A percentile compares a stretch with the other conserved stretches of the same genome.
phyloP scores from a whole-genome alignment of 176 grass and related monocot species.

The Pontederia paniculata region DNA sequence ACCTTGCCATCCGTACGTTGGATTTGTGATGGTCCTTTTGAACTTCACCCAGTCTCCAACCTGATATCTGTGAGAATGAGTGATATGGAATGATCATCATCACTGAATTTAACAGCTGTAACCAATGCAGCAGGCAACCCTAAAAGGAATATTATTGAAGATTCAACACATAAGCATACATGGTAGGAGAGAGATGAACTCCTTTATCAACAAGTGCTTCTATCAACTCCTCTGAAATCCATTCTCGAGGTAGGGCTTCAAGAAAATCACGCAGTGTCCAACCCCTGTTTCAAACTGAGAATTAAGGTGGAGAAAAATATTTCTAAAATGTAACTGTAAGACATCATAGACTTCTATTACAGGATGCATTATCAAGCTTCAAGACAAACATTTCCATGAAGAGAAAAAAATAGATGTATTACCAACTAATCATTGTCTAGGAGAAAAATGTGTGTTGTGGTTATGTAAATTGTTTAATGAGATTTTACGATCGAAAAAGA shows the following conservation, averaged over 20 bases:
- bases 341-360: too few relatives aligned
- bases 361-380: too few relatives aligned
- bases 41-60: constrained; percentile 93
- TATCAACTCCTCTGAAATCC: constrained; percentile 98
- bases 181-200: constrained; percentile 87
- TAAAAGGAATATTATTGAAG: not conserved
- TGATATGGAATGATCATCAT: not conserved
- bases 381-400: too few relatives aligned
- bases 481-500: too few relatives aligned
- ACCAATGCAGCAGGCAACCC: not conserved
- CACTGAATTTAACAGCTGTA: not conserved
- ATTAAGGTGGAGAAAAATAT: too few relatives aligned
- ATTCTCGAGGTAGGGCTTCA: constrained; percentile 92
- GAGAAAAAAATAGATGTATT: too few relatives aligned
- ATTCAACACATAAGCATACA: constrained; percentile 35
- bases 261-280: constrained; percentile 86
- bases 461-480: too few relatives aligned
- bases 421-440: too few relatives aligned
- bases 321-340: too few relatives aligned
- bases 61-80: constrained; percentile 60
- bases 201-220: constrained; percentile 84
- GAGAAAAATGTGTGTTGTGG: too few relatives aligned
- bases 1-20: constrained; percentile 87
- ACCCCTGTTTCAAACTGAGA: constrained; percentile 37
- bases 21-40: constrained; percentile 62